Conservation (phyloP, 257 asterid species). For the Handroanthus guayacan region DNA sequence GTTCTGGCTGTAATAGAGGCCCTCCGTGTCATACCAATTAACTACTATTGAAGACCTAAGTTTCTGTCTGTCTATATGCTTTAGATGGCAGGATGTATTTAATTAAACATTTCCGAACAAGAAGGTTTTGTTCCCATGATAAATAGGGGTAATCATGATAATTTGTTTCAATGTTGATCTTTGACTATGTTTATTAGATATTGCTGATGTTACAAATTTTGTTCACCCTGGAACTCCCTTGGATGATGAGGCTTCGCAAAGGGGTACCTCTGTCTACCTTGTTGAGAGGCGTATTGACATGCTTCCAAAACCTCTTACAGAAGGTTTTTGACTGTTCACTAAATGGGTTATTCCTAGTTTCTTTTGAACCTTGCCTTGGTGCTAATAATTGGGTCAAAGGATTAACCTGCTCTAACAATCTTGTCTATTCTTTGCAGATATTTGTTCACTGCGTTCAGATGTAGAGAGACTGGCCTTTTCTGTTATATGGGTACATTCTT, state of each 20-base stretch:
- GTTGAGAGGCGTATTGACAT: conserved; percentile 98
- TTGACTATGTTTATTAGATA: conserved; percentile 69
- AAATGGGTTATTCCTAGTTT: conserved; percentile 24
- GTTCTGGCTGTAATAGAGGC: not conserved
- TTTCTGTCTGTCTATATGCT: conserved; percentile 1
- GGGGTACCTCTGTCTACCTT: conserved; percentile 99
- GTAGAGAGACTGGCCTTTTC: conserved; percentile 97
- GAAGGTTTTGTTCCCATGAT: conserved; percentile 27
- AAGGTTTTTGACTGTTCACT: conserved; percentile 61
- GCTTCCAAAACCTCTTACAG: conserved; percentile 99
- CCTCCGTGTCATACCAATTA: not conserved
- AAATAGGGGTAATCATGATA: not conserved
- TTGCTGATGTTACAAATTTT: conserved; percentile 98
- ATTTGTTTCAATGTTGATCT: conserved; percentile 43
- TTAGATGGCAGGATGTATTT: conserved; percentile 13
- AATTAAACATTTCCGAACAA: not conserved
- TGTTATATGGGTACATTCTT: conserved; percentile 86
- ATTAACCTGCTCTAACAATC: conserved; percentile 25
- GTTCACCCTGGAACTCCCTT: conserved; percentile 91
- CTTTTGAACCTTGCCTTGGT: conserved; percentile 31
- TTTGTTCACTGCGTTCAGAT: conserved; percentile 93
- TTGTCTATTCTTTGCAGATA: conserved; percentile 63
- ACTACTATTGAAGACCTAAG: not conserved
- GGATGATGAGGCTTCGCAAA: conserved; percentile 96
- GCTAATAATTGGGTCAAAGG: conserved; percentile 12